Evolutionary conservation across 2,329 filamentous ascomycete species (phyloP), one percentile per base, ranked within the genome.

Genomic region (Colletotrichum falcatum): DNA sequence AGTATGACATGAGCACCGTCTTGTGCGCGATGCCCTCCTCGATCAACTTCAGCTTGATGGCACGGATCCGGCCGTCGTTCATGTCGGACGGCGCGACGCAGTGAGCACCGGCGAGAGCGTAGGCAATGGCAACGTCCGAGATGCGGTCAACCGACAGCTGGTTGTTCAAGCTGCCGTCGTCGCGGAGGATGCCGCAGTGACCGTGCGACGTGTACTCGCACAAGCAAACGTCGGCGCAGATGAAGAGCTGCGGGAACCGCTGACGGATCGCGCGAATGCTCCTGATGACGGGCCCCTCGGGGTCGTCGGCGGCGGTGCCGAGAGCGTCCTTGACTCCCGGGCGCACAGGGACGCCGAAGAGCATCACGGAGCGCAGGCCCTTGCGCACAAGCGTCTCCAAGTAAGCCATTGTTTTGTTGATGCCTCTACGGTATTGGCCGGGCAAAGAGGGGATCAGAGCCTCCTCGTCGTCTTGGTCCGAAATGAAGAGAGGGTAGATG

Each of bases 191-290:
- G 63, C 96, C 96, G 79, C 96, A 99, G 85, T 99, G 96, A 54
- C 96, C 96, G 81, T 99, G 96, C 8, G 93, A 96, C 0, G 96
- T 99, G 84, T 99, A 99, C 83, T 99, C 96, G 88, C 96, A 99
- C 9, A 99, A 91, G 79, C 96, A 98, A 69, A 99, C 96, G 79
- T 99, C 96, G 71, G 92, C 90, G 74, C 92, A 91, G 76, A 99
- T 94, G 84, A 97, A 98, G 71, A 99, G 88, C 72, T 94, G 90
- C 2, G 96, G 96, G 82, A 98, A 98, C 48, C 90, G 87, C 74
- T 93, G 89, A 75, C 94, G 92, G 67, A 99, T 87, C 37, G 98
- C 87, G 61, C 92, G 92, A 78, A 98, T 98, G 58, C 90, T 88
- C 76, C 90, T 90, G 76, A 98, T 97, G 61, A 98, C 96, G 23